A percentile compares a stretch with the other conserved stretches of the same genome.
phyloP scores from a whole-genome alignment of 169 alveolate genomes.

The Theileria equi region DNA sequence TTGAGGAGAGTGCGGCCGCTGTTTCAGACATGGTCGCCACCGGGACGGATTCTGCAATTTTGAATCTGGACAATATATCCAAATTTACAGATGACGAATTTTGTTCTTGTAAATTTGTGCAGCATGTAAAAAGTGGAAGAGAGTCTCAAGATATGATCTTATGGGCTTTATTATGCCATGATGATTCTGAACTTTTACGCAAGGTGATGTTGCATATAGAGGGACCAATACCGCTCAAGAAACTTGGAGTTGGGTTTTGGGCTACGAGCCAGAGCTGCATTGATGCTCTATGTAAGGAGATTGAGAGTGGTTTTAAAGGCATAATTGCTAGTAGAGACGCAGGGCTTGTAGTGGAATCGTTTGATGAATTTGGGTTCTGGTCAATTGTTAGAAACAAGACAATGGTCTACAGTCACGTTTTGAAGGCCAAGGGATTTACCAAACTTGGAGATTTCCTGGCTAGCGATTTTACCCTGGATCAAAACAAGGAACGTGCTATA shows the following conservation, averaged over 20 bases:
- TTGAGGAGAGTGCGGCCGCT: too few relatives aligned
- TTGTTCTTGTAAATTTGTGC: too few relatives aligned
- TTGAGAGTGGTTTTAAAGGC: constrained; percentile 37
- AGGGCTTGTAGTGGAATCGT: constrained; percentile 21
- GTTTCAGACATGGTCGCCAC: too few relatives aligned
- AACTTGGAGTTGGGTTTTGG: constrained; percentile 58
- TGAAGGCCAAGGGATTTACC: constrained; percentile 48
- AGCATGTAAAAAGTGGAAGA: too few relatives aligned
- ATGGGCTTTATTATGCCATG: constrained; percentile 44
- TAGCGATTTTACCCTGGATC: constrained; percentile 39
- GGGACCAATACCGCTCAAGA: constrained; percentile 18
- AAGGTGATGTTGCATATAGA: constrained; percentile 7
- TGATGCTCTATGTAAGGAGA: constrained; percentile 16
- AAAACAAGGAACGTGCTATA: constrained; percentile 43
- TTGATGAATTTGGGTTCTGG: constrained; percentile 64
- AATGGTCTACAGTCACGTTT: constrained; percentile 31
- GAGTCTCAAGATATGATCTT: constrained; percentile 28
- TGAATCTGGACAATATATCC: too few relatives aligned
- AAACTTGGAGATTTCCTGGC: constrained; percentile 40
- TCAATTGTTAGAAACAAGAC: constrained; percentile 43
- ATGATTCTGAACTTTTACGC: constrained; percentile 32
- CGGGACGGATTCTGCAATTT: too few relatives aligned
- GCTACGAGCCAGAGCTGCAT: constrained; percentile 1
- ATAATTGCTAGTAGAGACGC: constrained; percentile 16
- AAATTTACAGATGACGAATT: too few relatives aligned